Conservation (phyloP, 2,329 filamentous ascomycete genomes). For the Ramularia endophylla region DNA sequence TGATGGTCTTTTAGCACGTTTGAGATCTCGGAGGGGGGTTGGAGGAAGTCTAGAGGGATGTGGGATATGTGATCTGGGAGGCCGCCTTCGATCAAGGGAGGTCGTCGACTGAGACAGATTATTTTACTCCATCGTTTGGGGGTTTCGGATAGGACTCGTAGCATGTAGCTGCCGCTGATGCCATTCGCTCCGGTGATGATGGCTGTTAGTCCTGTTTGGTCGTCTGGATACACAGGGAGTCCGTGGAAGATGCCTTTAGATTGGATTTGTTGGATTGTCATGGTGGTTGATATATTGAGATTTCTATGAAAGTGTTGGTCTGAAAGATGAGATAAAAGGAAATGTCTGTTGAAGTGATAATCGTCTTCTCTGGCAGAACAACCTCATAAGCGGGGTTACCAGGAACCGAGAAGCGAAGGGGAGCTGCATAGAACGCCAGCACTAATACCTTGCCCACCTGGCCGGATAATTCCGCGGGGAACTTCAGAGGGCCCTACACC, state of each 20-base stretch:
- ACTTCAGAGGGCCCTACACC: too few species aligned
- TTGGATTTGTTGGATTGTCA: constrained; percentile 23
- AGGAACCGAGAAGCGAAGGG: too few species aligned
- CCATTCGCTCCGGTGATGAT: constrained; percentile 52
- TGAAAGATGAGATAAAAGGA: too few species aligned
- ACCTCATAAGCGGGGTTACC: not conserved
- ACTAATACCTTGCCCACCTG: too few species aligned
- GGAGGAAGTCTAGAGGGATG: constrained; percentile 35
- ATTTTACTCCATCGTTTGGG: constrained; percentile 49
- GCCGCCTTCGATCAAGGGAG: constrained; percentile 33
- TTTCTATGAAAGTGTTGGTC: too few species aligned
- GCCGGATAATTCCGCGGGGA: too few species aligned
- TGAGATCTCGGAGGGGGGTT: constrained; percentile 34
- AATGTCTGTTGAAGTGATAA: not conserved
- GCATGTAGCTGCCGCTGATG: constrained; percentile 47
- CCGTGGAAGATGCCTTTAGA: constrained; percentile 45
- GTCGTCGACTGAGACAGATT: constrained; percentile 45
- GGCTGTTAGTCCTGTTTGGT: constrained; percentile 41
- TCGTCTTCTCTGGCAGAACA: not conserved
- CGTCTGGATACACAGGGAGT: constrained; percentile 41
- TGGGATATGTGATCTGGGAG: constrained; percentile 24
- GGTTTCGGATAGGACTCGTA: constrained; percentile 42
- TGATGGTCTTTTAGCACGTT: constrained; percentile 29
- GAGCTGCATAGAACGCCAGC: too few species aligned
- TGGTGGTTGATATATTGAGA: constrained; percentile 3